These are phyloP conservation scores for Porcisia deanei DNA, from an alignment of 208 protist genomes.

Conservation along the genomic window DNA sequence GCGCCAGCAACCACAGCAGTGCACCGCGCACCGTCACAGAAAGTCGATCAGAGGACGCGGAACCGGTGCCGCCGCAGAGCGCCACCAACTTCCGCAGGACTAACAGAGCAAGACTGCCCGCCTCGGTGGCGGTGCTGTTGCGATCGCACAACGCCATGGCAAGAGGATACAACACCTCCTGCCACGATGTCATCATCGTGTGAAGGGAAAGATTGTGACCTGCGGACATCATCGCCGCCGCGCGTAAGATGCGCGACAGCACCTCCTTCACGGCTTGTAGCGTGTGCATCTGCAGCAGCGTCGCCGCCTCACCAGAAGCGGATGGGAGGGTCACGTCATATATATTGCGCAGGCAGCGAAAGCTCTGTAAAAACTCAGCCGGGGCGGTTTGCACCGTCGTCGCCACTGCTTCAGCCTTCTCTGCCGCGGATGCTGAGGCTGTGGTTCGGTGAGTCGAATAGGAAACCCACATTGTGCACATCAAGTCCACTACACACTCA, in stretches of 20 bases:
- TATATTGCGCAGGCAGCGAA: constrained; percentile 43
- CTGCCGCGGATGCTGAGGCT: background rate
- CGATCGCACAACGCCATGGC: constrained; percentile 54
- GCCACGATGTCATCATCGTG: constrained; percentile 68
- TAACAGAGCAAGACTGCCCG: constrained; percentile 70
- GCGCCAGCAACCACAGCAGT: constrained; percentile 59
- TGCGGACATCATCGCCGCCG: constrained; percentile 14
- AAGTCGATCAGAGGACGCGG: constrained; percentile 26
- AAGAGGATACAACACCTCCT: constrained; percentile 65
- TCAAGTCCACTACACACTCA: constrained; percentile 58
- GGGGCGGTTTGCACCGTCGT: constrained; percentile 33
- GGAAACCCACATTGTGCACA: constrained; percentile 58
- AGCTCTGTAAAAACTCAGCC: constrained; percentile 48
- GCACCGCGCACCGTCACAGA: constrained; percentile 37
- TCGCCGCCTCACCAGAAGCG: constrained; percentile 14
- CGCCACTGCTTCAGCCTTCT: background rate
- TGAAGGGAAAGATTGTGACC: constrained; percentile 26
- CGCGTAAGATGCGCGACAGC: constrained; percentile 53
- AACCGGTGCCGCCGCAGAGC: constrained; percentile 31
- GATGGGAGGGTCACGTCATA: constrained; percentile 28
- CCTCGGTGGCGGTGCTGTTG: constrained; percentile 49
- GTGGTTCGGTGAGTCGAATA: constrained; percentile 18
- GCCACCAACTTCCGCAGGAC: constrained; percentile 77
- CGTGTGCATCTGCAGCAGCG: constrained; percentile 66
- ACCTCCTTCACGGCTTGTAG: constrained; percentile 82